Evolutionary conservation across 495 filamentous ascomycete species (phyloP).

Genomic region (Neurospora pannonica): DNA sequence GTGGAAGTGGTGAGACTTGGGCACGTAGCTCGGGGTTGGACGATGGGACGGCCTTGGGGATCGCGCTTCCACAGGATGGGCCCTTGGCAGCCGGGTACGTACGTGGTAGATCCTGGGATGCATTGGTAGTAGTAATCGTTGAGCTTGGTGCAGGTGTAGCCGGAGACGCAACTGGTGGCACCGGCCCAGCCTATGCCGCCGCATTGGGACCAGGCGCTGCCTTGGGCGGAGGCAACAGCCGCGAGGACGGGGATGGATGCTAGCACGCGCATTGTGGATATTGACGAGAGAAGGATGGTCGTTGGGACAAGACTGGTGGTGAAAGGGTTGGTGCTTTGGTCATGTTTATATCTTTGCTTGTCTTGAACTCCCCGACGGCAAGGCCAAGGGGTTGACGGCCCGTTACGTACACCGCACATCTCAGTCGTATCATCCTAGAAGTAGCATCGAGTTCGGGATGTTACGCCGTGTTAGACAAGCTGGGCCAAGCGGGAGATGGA

Average conservation of each 20-base stretch:
- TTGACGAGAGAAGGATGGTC: background rate
- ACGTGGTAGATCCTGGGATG: background rate
- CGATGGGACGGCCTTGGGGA: background rate
- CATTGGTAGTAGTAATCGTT: background rate
- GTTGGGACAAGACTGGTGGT: background rate
- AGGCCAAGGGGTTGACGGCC: background rate
- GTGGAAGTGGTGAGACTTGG: conserved; percentile 6
- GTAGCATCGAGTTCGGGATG: background rate
- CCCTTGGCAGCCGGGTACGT: conserved; percentile 4
- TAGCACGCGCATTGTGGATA: conserved; percentile 6
- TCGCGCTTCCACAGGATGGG: background rate
- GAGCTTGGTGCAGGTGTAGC: conserved; percentile 9
- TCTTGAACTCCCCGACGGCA: background rate
- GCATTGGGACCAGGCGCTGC: conserved; percentile 16
- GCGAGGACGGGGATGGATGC: conserved; percentile 6
- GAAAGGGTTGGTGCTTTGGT: background rate
- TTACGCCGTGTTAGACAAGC: background rate
- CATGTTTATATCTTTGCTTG: background rate
- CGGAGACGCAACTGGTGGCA: conserved; percentile 5
- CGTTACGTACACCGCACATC: background rate
- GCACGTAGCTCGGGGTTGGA: conserved; percentile 9
- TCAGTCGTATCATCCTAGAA: background rate
- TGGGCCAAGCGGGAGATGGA: background rate
- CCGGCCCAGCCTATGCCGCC: conserved; percentile 7
- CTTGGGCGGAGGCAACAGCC: conserved; percentile 9